A percentile compares a stretch with the other conserved stretches of the same genome.
Evolutionary conservation across 2,329 filamentous ascomycete species (phyloP).

Genomic region (Ceratocystis eucalypticola): DNA sequence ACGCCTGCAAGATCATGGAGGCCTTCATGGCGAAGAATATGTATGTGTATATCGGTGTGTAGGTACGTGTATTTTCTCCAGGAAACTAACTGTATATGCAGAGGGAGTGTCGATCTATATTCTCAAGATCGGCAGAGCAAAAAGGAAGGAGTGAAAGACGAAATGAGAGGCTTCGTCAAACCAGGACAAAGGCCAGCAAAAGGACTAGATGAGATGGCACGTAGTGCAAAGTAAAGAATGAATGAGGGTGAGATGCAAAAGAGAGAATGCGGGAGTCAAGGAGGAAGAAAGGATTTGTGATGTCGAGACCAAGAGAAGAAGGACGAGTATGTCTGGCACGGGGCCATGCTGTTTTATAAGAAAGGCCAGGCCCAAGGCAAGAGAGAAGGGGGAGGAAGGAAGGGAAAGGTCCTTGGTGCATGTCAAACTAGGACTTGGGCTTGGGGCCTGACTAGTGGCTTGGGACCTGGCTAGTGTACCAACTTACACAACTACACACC

Average conservation of each 20-base stretch:
- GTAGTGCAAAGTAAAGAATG: constrained; percentile 3
- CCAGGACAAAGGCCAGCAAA: constrained; percentile 12
- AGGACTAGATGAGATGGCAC: neutral
- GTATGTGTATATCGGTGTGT: too few relatives aligned
- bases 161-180: constrained; percentile 17
- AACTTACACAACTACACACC: too few relatives aligned
- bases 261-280: constrained; percentile 4
- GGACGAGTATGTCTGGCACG: too few relatives aligned
- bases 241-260: constrained; percentile 3
- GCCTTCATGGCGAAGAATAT: constrained; percentile 12
- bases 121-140: neutral
- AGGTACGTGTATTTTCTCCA: constrained; percentile 7
- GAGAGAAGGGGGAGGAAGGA: neutral
- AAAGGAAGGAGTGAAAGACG: constrained; percentile 9
- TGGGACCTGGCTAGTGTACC: too few relatives aligned
- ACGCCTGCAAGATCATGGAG: constrained; percentile 7
- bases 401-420: too few relatives aligned
- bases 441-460: too few relatives aligned
- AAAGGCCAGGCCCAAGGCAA: neutral
- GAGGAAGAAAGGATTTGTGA: constrained; percentile 4
- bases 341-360: neutral
- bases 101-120: neutral
- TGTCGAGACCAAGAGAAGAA: neutral
- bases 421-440: too few relatives aligned
- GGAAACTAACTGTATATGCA: neutral